Base-by-base conservation (phyloP, 257 asterid species). In the Plectranthus barbatus region DNA sequence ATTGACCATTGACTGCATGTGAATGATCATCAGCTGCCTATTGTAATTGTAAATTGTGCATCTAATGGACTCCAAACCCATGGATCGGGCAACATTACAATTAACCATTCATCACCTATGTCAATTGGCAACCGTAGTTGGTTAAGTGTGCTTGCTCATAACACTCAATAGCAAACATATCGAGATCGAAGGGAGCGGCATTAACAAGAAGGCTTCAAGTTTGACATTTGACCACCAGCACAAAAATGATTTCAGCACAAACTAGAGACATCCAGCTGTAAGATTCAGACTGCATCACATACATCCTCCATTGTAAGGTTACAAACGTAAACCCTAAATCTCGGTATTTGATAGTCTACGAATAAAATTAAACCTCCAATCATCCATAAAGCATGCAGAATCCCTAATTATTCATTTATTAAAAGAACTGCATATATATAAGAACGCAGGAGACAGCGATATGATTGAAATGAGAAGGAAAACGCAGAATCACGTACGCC, bases 401-500 rank as follows among this genome's bases (percentile, higher is more conserved):
- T n/a, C n/a, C n/a, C n/a, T n/a, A n/a, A n/a, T n/a, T n/a, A n/a
- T n/a, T n/a, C n/a, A n/a, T n/a, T n/a, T n/a, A n/a, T n/a, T n/a
- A n/a, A n/a, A n/a, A n/a, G n/a, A n/a, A n/a, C n/a, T n/a, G n/a
- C n/a, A n/a, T n/a, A 65, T 55, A 11, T 19, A 57, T 14, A 20
- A 4, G 66, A 21, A 41, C 26, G 31, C 19, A 41, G 0, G n/a
- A 61, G 33, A 42, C 12, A 33, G 29, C 69, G 80, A 80, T 80
- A 83, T 66, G 66, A 60, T 0, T 26, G 36, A 36, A 46, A 62
- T 56, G 11, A 41, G 44, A 48, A 24, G 52, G 8, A 56, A 26
- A 45, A 15, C 54, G 46, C 5, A 48, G 14, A 39, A 26, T 5
- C 46, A 54, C 84, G 50, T 86, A 91, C 98, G 94, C 77, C 67